Conservation (phyloP, 805 yeast species). For the Candida ipomoeae region DNA sequence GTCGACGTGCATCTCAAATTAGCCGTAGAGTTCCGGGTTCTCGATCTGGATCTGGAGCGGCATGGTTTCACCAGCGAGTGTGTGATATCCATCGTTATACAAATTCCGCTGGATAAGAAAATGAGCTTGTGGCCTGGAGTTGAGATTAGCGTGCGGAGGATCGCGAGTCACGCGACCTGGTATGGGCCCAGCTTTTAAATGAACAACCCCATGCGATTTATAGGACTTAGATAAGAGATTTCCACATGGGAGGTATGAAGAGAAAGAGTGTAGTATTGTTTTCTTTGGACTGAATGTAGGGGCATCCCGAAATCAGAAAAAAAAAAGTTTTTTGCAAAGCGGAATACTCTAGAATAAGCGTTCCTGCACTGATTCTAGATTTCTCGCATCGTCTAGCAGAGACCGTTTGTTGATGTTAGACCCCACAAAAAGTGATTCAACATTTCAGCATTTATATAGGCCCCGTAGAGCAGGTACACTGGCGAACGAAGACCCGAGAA, state of each 20-base stretch:
- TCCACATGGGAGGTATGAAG: not conserved
- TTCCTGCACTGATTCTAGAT: not conserved
- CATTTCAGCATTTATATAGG: not conserved
- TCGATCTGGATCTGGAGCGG: conserved; percentile 37
- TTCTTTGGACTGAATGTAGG: not conserved
- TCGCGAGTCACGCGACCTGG: conserved; percentile 5
- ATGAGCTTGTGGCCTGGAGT: not conserved
- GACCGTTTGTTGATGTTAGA: not conserved
- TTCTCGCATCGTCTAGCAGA: not conserved
- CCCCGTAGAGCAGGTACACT: not conserved
- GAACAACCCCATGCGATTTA: not conserved
- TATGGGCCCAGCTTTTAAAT: not conserved
- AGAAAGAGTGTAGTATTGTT: not conserved
- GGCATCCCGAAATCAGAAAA: too few relatives aligned
- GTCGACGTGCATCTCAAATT: conserved; percentile 33
- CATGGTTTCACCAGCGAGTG: conserved; percentile 20
- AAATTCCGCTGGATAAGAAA: not conserved
- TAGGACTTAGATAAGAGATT: not conserved
- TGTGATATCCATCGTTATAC: conserved; percentile 13
- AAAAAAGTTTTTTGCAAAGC: not conserved
- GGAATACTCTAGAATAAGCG: not conserved
- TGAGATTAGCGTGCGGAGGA: not conserved
- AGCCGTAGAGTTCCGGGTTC: conserved; percentile 31
- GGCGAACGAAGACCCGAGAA: not conserved
- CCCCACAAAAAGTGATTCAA: not conserved